These are phyloP conservation scores for Backusella westeae DNA, from an alignment of 192 early-diverging fungal species.

Conservation along the genomic window DNA sequence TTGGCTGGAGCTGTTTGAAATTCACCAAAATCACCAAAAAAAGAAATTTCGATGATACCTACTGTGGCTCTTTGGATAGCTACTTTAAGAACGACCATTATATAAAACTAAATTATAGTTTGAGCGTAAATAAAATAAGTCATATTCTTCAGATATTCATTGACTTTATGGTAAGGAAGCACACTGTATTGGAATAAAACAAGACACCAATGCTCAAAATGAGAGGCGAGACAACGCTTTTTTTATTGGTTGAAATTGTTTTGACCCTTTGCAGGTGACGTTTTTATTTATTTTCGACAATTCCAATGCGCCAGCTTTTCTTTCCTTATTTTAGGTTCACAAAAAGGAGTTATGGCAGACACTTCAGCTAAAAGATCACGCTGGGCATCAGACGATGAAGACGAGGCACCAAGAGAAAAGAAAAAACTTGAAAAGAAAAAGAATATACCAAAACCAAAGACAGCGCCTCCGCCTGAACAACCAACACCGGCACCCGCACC, in stretches of 20 bases:
- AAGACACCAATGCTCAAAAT: background rate
- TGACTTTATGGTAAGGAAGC: too few relatives aligned
- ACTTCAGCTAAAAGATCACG: background rate
- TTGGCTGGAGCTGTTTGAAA: too few relatives aligned
- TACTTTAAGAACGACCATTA: too few relatives aligned
- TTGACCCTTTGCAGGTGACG: background rate
- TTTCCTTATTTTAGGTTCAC: background rate
- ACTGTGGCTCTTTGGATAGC: too few relatives aligned
- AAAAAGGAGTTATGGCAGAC: background rate
- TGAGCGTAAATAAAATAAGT: too few relatives aligned
- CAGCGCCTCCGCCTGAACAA: background rate
- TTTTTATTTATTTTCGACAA: background rate
- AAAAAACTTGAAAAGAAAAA: constrained; percentile 3
- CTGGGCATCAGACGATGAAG: constrained; percentile 14
- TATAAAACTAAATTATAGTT: too few relatives aligned
- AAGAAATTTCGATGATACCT: too few relatives aligned
- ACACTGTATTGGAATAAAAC: background rate
- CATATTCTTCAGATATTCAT: too few relatives aligned
- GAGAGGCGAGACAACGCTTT: background rate
- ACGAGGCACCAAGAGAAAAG: background rate
- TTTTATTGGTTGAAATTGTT: background rate
- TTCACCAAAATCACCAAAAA: too few relatives aligned
- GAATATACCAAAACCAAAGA: background rate
- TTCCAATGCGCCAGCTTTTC: background rate
- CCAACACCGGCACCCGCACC: background rate